Conservation (phyloP, 192 early-diverging fungal species). For the Backusella psychrophila region DNA sequence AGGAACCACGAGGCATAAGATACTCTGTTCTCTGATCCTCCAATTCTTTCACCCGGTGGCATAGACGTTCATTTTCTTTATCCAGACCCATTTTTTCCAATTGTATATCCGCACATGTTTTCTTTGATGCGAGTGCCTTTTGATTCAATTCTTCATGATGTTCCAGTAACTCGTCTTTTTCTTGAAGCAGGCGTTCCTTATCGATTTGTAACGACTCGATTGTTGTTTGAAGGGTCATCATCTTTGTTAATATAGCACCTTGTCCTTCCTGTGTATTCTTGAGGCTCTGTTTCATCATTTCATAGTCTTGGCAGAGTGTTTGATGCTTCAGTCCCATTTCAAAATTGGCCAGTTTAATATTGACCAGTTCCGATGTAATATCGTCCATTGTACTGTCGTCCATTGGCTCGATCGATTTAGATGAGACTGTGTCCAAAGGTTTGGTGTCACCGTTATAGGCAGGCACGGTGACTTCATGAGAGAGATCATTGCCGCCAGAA, state of each 20-base stretch:
- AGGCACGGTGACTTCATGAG: not conserved
- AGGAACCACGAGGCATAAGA: constrained; percentile 27
- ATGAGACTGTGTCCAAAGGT: not conserved
- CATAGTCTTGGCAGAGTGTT: constrained; percentile 30
- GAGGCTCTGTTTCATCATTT: constrained; percentile 22
- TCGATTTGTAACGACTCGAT: constrained; percentile 32
- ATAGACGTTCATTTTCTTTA: constrained; percentile 13
- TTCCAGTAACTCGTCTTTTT: constrained; percentile 19
- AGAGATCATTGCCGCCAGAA: not conserved
- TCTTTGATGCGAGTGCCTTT: constrained; percentile 23
- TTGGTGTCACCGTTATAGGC: not conserved
- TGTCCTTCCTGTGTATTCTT: constrained; percentile 23
- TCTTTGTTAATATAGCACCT: constrained; percentile 30
- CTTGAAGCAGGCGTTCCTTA: constrained; percentile 20
- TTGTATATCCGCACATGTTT: constrained; percentile 35
- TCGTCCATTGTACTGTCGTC: not conserved
- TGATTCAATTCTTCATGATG: constrained; percentile 30
- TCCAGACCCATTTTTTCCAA: constrained; percentile 30
- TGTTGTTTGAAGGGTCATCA: constrained; percentile 21
- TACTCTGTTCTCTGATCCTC: constrained; percentile 31
- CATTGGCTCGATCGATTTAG: not conserved
- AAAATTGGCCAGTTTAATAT: constrained; percentile 39
- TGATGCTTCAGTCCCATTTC: constrained; percentile 41
- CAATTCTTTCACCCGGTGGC: constrained; percentile 12
- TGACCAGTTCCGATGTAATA: constrained; percentile 36